A percentile compares a stretch with the other conserved stretches of the same genome.
These are phyloP conservation scores for Fusarium bactridioides DNA, from an alignment of 2,329 filamentous ascomycete genomes.

Conservation along the genomic window DNA sequence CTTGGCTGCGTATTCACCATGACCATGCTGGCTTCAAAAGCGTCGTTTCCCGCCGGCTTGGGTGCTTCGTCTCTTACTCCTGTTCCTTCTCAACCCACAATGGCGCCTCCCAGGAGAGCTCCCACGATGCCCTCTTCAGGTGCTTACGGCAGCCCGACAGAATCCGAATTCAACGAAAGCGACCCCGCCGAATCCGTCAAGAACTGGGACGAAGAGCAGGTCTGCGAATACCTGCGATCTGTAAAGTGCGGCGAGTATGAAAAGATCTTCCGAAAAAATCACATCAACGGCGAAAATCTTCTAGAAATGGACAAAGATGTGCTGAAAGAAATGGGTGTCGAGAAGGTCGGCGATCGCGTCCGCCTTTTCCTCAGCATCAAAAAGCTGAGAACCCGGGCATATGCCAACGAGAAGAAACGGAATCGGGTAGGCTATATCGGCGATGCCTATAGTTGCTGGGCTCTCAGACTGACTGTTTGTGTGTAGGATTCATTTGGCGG, in stretches of 20 bases:
- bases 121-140: constrained; percentile 58
- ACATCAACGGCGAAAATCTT: constrained; percentile 97
- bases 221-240: constrained; percentile 87
- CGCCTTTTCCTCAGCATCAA: constrained; percentile 88
- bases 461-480: constrained; percentile 8
- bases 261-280: constrained; percentile 85
- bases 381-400: constrained; percentile 78
- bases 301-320: constrained; percentile 97
- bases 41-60: constrained; percentile 68
- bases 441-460: background rate
- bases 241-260: constrained; percentile 97
- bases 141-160: constrained; percentile 81
- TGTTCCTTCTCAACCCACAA: constrained; percentile 56
- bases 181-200: constrained; percentile 79
- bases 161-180: constrained; percentile 89
- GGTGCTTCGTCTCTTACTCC: constrained; percentile 58
- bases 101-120: constrained; percentile 61
- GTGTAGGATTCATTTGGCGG: constrained; percentile 81
- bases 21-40: constrained; percentile 82
- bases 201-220: constrained; percentile 91
- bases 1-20: constrained; percentile 51
- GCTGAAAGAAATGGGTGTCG: constrained; percentile 96
- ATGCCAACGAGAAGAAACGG: constrained; percentile 80
- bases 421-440: constrained; percentile 73
- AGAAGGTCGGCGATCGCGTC: constrained; percentile 96